Evolutionary conservation across 805 yeast genomes (phyloP).

Genomic region (Yamadazyma kitorensis): DNA sequence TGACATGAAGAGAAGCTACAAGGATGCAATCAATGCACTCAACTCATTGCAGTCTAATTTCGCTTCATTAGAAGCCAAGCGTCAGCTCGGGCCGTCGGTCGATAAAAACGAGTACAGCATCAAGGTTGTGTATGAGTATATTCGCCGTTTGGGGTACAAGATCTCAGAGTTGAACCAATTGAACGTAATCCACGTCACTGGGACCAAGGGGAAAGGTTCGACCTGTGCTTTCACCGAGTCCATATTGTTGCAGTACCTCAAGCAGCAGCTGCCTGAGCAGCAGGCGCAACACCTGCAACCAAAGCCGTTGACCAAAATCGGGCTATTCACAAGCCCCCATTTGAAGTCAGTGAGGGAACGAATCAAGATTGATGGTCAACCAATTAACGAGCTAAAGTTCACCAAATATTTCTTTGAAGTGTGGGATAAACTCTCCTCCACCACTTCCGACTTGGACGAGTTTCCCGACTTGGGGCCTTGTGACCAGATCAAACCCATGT

Average conservation of each 20-base stretch:
- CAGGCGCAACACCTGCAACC: no score
- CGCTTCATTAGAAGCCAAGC: slow-evolving; percentile 80
- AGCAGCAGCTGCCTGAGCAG: no score
- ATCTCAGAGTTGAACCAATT: slow-evolving; percentile 68
- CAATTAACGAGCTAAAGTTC: slow-evolving; percentile 76
- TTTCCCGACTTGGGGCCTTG: slow-evolving; percentile 71
- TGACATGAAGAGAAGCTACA: slow-evolving; percentile 20
- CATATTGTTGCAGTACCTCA: slow-evolving; percentile 70
- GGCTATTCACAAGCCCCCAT: slow-evolving; percentile 96
- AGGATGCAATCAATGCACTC: slow-evolving; percentile 81
- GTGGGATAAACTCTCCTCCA: slow-evolving; percentile 72
- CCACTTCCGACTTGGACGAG: slow-evolving; percentile 50
- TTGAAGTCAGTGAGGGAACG: slow-evolving; percentile 90
- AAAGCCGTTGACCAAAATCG: slow-evolving; percentile 58
- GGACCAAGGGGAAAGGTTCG: slow-evolving; percentile 98
- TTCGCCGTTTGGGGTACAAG: slow-evolving; percentile 37
- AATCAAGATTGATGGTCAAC: slow-evolving; percentile 81
- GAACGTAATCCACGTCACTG: slow-evolving; percentile 89
- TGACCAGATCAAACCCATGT: slow-evolving; percentile 78
- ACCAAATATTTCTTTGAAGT: slow-evolving; percentile 91
- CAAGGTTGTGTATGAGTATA: slow-evolving; percentile 67
- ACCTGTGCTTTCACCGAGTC: slow-evolving; percentile 93
- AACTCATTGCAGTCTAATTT: slow-evolving; percentile 89
- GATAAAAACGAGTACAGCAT: slow-evolving; percentile 64
- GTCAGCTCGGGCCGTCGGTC: slow-evolving; percentile 59